Percentiles rank a stretch among this genome's conserved stretches.
phyloP scores from a whole-genome alignment of 306 rosid species.

The Trifolium pratense region DNA sequence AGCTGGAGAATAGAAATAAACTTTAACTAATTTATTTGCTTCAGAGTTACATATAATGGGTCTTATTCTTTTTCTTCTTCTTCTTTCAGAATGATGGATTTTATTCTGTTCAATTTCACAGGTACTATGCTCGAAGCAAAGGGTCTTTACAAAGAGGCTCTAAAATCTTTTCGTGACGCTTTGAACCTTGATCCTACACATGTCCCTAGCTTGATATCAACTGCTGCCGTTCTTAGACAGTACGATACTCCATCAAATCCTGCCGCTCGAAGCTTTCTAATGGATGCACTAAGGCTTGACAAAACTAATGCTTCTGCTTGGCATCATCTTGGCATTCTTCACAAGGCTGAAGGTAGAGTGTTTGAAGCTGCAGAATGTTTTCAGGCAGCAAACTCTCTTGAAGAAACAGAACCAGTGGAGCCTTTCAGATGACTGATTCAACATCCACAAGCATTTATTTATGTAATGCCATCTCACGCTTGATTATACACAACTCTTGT shows the following conservation, averaged over 20 bases:
- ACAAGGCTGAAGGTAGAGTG: constrained; percentile 54
- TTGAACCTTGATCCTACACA: constrained; percentile 68
- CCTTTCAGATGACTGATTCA: constrained; percentile 67
- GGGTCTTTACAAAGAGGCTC: constrained; percentile 73
- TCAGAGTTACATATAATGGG: background rate
- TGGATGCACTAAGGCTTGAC: constrained; percentile 75
- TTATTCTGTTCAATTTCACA: constrained; percentile 34
- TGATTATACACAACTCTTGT: constrained; percentile 29
- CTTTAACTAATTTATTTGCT: constrained; percentile 15
- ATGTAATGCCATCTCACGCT: constrained; percentile 21
- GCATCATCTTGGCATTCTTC: constrained; percentile 78
- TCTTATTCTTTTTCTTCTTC: background rate
- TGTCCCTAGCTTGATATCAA: constrained; percentile 82
- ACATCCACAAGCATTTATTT: constrained; percentile 30
- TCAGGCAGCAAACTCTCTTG: constrained; percentile 71
- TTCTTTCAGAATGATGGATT: too few species aligned
- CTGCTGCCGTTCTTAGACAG: constrained; percentile 62
- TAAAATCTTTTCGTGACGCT: constrained; percentile 62
- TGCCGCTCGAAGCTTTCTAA: constrained; percentile 66
- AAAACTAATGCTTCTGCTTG: constrained; percentile 74
- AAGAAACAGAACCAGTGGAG: constrained; percentile 87
- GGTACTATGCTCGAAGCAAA: constrained; percentile 70
- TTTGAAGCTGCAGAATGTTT: constrained; percentile 83
- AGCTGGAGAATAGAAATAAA: constrained; percentile 1
- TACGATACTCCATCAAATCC: constrained; percentile 52